Conservation (phyloP, 768 basidiomycete species). For the Amanita polypyramis region DNA sequence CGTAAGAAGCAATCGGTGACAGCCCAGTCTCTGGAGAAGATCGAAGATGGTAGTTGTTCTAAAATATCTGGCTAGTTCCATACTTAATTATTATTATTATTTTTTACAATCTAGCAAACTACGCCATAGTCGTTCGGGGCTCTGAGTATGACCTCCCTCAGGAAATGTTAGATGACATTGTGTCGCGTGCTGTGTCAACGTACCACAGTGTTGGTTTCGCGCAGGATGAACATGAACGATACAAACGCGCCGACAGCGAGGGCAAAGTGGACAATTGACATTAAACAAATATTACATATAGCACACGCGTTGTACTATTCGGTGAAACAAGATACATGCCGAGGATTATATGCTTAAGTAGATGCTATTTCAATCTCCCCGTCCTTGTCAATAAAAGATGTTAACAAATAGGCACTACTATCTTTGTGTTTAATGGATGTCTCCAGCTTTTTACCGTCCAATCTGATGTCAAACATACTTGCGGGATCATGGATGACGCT, state of each 20-base stretch:
- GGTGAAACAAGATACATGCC: neutral
- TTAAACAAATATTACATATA: neutral
- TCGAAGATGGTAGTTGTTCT: slow-evolving; percentile 68
- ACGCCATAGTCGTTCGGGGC: slow-evolving; percentile 59
- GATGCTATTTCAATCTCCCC: slow-evolving; percentile 1
- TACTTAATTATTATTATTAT: too few species aligned
- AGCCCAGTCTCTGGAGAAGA: slow-evolving; percentile 81
- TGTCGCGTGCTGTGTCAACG: slow-evolving; percentile 36
- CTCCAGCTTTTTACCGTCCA: neutral
- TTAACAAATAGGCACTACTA: neutral
- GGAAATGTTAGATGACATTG: slow-evolving; percentile 61
- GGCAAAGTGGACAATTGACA: neutral
- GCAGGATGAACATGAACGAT: slow-evolving; percentile 5
- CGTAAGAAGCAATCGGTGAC: slow-evolving; percentile 86
- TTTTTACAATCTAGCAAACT: slow-evolving; percentile 39
- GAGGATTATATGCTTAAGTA: neutral
- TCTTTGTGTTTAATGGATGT: neutral
- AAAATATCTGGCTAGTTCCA: neutral
- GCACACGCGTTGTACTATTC: neutral
- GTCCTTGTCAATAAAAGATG: neutral
- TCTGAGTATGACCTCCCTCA: slow-evolving; percentile 66
- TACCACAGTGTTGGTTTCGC: slow-evolving; percentile 11
- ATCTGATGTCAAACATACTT: neutral
- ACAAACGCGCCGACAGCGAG: slow-evolving; percentile 5
- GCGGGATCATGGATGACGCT: neutral